Percentiles rank a stretch among this genome's conserved stretches.
Conservation (phyloP, 1,139 yeast genomes). For the Geotrichum macrosporum region DNA sequence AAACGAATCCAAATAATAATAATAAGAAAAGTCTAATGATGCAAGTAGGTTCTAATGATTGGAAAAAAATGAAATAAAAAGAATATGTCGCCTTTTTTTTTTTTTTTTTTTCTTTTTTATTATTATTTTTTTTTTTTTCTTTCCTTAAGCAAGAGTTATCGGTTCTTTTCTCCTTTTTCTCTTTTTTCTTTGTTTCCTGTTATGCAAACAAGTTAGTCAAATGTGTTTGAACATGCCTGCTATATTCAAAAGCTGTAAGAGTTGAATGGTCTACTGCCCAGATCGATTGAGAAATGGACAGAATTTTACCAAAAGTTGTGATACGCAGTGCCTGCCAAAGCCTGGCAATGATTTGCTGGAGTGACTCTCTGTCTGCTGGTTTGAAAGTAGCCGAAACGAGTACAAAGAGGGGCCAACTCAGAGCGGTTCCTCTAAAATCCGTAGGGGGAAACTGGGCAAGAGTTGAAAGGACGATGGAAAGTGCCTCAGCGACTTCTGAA, state of each 20-base stretch:
- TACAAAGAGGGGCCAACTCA: constrained; percentile 17
- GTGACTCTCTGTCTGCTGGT: neutral
- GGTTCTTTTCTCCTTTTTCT: no score
- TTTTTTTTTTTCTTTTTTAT: no score
- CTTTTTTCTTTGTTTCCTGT: no score
- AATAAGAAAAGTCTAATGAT: no score
- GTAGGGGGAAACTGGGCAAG: constrained; percentile 4
- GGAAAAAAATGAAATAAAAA: no score
- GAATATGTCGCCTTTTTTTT: no score
- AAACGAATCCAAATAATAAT: no score
- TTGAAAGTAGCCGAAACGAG: constrained; percentile 5
- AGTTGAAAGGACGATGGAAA: neutral
- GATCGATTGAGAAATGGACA: neutral
- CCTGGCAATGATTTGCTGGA: neutral
- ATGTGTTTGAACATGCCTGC: constrained; percentile 5
- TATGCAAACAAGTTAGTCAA: constrained; percentile 8
- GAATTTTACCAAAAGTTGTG: constrained; percentile 14
- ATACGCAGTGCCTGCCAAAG: constrained; percentile 11
- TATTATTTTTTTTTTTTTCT: no score
- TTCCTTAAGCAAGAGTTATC: no score
- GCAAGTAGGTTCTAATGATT: no score
- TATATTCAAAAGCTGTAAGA: constrained; percentile 3
- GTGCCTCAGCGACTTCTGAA: neutral
- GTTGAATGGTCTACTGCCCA: constrained; percentile 6
- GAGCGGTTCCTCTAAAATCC: constrained; percentile 14